These are phyloP conservation scores for Eucalyptus curtisii DNA, from an alignment of 345 rosid species.

Conservation along the genomic window DNA sequence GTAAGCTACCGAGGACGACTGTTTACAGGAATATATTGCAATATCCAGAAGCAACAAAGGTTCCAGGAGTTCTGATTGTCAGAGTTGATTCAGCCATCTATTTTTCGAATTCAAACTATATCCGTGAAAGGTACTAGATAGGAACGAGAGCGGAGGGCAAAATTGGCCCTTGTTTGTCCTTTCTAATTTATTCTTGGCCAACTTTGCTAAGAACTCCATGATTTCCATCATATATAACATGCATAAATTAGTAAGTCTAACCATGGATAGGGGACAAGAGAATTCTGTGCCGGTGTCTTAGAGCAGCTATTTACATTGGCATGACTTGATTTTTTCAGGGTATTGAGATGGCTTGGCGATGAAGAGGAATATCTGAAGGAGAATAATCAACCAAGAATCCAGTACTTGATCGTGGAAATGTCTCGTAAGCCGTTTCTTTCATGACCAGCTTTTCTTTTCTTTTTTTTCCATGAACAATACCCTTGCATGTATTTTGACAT, in stretches of 20 bases:
- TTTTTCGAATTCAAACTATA: slow-evolving; percentile 77
- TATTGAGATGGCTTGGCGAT: slow-evolving; percentile 60
- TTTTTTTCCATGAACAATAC: background rate
- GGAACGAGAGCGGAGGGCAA: background rate
- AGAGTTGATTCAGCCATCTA: slow-evolving; percentile 83
- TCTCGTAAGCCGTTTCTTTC: slow-evolving; percentile 30
- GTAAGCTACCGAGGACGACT: slow-evolving; percentile 52
- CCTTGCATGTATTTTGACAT: background rate
- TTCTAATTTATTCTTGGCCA: background rate
- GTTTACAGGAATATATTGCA: slow-evolving; percentile 61
- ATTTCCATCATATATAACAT: background rate
- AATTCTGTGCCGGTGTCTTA: background rate
- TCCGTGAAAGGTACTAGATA: slow-evolving; percentile 45
- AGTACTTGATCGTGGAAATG: slow-evolving; percentile 63
- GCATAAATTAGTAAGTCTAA: background rate
- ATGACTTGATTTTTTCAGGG: slow-evolving; percentile 20
- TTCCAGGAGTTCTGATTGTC: slow-evolving; percentile 54
- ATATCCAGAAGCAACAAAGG: slow-evolving; percentile 63
- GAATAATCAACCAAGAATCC: slow-evolving; percentile 25
- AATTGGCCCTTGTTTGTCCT: background rate
- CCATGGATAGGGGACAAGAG: background rate
- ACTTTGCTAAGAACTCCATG: background rate
- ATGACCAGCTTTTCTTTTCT: background rate
- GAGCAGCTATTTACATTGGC: background rate
- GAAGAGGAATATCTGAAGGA: slow-evolving; percentile 43